These are phyloP conservation scores for Coniochaeta sp. DNA, from an alignment of 2,329 filamentous ascomycete genomes.

Conservation along the genomic window DNA sequence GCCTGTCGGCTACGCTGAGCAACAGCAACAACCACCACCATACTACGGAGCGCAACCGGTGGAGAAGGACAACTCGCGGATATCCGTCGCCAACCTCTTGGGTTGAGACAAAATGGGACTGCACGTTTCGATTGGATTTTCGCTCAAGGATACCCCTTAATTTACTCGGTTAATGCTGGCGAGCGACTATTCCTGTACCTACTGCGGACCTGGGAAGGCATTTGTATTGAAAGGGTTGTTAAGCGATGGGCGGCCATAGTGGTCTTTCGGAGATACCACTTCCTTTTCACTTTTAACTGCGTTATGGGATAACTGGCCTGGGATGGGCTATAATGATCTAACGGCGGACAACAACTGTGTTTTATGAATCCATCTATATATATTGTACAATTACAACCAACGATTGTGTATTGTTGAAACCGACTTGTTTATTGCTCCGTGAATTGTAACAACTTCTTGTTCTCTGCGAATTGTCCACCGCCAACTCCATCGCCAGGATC, in stretches of 20 bases:
- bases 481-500: too few species aligned
- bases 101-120: background rate
- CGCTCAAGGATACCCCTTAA: background rate
- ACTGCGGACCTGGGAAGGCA: background rate
- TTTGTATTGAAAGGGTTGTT: background rate
- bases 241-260: too few species aligned
- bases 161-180: background rate
- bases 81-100: background rate
- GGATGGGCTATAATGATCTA: background rate
- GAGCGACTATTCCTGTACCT: background rate
- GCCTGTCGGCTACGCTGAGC: constrained; percentile 13
- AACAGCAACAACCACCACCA: background rate
- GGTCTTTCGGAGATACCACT: background rate
- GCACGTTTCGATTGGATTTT: background rate
- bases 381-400: background rate
- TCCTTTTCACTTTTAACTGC: background rate
- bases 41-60: background rate
- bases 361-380: background rate
- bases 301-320: background rate
- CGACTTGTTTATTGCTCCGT: too few species aligned
- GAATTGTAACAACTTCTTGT: too few species aligned
- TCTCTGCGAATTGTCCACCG: too few species aligned
- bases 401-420: too few species aligned
- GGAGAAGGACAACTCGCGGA: background rate
- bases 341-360: background rate